A percentile compares a stretch with the other conserved stretches of the same genome.
These are phyloP conservation scores for Forsythia viridissima DNA, from an alignment of 257 asterid genomes.

Conservation along the genomic window DNA sequence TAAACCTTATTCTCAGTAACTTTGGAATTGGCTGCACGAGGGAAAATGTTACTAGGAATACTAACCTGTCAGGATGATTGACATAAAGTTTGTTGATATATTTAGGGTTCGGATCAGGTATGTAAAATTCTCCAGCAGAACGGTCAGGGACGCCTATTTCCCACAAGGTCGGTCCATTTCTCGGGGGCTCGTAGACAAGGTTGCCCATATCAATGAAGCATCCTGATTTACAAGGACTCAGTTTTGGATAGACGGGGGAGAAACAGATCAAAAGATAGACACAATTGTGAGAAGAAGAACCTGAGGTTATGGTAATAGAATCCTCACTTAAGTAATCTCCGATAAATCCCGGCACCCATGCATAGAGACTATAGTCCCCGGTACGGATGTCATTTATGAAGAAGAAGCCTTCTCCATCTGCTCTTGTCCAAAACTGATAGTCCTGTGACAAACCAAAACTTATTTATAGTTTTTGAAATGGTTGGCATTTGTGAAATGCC, in stretches of 20 bases:
- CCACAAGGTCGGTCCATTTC: slow-evolving; percentile 86
- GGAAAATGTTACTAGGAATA: not conserved
- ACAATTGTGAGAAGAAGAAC: slow-evolving; percentile 22
- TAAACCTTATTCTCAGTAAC: not conserved
- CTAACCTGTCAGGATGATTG: slow-evolving; percentile 61
- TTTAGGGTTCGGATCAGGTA: slow-evolving; percentile 68
- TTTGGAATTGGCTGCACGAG: not conserved
- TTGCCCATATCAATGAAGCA: slow-evolving; percentile 43
- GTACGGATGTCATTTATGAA: slow-evolving; percentile 43
- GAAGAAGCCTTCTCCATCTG: slow-evolving; percentile 55
- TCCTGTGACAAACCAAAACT: slow-evolving; percentile 31
- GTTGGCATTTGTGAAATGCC: too few species aligned
- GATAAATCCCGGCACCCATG: slow-evolving; percentile 70
- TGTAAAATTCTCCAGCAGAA: slow-evolving; percentile 55
- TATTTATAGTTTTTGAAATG: not conserved
- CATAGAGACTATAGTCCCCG: slow-evolving; percentile 59
- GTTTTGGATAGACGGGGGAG: not conserved
- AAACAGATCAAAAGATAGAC: not conserved
- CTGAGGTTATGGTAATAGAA: slow-evolving; percentile 49
- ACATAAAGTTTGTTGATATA: slow-evolving; percentile 63
- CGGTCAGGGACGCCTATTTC: slow-evolving; percentile 85
- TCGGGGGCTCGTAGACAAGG: slow-evolving; percentile 57
- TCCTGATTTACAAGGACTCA: slow-evolving; percentile 32
- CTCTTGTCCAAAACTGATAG: slow-evolving; percentile 72
- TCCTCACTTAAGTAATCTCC: slow-evolving; percentile 55